A percentile compares a stretch with the other conserved stretches of the same genome.
phyloP scores from a whole-genome alignment of 306 rosid genomes.

The Neltuma alba region DNA sequence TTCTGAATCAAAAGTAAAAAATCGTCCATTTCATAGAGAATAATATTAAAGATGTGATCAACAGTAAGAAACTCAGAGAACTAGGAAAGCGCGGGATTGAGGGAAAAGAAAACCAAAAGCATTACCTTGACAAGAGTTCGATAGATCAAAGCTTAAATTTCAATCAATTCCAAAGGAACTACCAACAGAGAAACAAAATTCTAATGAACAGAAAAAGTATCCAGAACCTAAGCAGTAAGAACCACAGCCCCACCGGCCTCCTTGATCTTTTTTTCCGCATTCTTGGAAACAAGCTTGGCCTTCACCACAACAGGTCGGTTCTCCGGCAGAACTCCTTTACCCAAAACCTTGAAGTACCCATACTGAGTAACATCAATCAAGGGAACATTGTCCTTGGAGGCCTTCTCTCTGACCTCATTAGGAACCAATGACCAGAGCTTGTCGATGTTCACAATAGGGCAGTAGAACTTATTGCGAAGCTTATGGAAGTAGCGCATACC shows the following conservation, averaged over 20 bases:
- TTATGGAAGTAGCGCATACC: conserved; percentile 77
- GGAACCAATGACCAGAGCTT: conserved; percentile 82
- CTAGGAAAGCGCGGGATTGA: neutral
- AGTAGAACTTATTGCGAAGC: conserved; percentile 71
- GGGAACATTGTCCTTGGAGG: conserved; percentile 58
- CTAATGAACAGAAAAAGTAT: neutral
- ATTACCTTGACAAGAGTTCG: neutral
- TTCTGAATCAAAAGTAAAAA: neutral
- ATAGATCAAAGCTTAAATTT: conserved; percentile 16
- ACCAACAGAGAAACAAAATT: conserved; percentile 5
- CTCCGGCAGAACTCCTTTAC: conserved; percentile 66
- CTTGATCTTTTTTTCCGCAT: conserved; percentile 84
- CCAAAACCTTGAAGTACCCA: conserved; percentile 77
- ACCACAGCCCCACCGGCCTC: conserved; percentile 82
- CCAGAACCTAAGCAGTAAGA: conserved; percentile 68
- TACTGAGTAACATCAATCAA: conserved; percentile 70
- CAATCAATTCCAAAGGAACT: neutral
- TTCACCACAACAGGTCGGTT: conserved; percentile 66
- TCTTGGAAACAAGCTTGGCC: conserved; percentile 77
- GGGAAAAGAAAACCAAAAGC: neutral
- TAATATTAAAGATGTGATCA: neutral
- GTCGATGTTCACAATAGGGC: conserved; percentile 80
- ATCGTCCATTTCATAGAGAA: neutral
- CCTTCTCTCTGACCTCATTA: conserved; percentile 64
- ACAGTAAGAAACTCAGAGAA: neutral